phyloP scores from a whole-genome alignment of 176 grass and related monocot genomes.

The Bonia amplexicaulis region DNA sequence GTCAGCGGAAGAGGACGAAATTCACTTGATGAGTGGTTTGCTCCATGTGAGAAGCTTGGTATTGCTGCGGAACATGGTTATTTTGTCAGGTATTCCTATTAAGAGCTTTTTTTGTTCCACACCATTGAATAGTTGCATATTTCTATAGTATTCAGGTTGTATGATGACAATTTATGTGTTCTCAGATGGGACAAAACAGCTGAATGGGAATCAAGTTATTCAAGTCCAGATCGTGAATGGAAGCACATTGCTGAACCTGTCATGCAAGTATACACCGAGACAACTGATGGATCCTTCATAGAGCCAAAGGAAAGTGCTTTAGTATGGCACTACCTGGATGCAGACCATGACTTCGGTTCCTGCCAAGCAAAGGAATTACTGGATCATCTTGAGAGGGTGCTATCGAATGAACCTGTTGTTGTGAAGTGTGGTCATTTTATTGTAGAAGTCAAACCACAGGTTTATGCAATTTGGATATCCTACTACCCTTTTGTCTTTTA shows the following conservation, averaged over 20 bases:
- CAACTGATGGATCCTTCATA: conserved; percentile 86
- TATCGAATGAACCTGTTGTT: conserved; percentile 85
- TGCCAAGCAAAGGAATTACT: conserved; percentile 90
- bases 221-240: conserved; percentile 47
- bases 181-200: conserved; percentile 60
- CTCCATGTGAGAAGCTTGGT: conserved; percentile 68
- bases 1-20: conserved; percentile 62
- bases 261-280: conserved; percentile 77
- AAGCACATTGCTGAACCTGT: conserved; percentile 85
- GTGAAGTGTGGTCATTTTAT: conserved; percentile 89
- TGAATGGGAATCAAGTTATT: conserved; percentile 59
- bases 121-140: not conserved
- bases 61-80: conserved; percentile 90
- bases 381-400: conserved; percentile 82
- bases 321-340: conserved; percentile 90
- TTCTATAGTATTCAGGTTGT: not conserved
- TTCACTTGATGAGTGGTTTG: conserved; percentile 64
- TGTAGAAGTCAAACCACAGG: conserved; percentile 95
- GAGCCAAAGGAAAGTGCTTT: conserved; percentile 81
- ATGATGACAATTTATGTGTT: conserved; percentile 21
- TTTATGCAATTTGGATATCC: not conserved
- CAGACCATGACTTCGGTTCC: conserved; percentile 80
- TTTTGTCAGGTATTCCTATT: conserved; percentile 61
- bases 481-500: not conserved
- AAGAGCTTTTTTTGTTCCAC: not conserved